Percentiles rank a stretch among this genome's conserved stretches.
These are phyloP conservation scores for Fusarium euwallaceae DNA, from an alignment of 2,329 filamentous ascomycete species.

Conservation along the genomic window DNA sequence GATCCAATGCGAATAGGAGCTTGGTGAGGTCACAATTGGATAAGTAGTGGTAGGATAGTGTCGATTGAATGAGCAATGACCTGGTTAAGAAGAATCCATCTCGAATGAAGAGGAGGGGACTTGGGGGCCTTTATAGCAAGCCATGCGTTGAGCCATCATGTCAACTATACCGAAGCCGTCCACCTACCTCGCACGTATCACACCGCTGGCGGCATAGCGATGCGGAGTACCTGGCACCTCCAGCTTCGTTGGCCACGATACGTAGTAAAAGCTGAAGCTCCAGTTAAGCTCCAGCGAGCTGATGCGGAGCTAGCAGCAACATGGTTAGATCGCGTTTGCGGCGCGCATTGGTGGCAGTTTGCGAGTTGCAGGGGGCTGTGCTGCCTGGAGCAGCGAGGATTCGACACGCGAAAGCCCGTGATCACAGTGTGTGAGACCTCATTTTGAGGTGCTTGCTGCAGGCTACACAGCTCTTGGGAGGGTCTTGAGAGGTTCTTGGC, in stretches of 20 bases:
- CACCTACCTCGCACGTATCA: background rate
- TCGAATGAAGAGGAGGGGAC: conserved; percentile 2
- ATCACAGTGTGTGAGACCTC: conserved; percentile 14
- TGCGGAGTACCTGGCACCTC: conserved; percentile 7
- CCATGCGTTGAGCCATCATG: conserved; percentile 21
- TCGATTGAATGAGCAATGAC: background rate
- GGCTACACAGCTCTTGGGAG: background rate
- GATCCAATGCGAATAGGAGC: background rate
- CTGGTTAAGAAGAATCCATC: background rate
- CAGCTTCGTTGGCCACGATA: background rate
- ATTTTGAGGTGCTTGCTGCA: background rate
- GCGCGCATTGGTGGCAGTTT: conserved; percentile 23
- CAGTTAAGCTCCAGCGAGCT: conserved; percentile 9
- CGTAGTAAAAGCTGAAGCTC: background rate
- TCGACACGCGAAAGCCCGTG: conserved; percentile 45
- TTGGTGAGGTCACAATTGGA: background rate
- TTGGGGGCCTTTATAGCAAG: conserved; percentile 38
- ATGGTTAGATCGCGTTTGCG: conserved; percentile 29
- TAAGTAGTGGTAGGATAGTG: background rate
- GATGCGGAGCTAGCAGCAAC: conserved; percentile 17
- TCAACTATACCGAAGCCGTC: conserved; percentile 15
- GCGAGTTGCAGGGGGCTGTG: conserved; percentile 30
- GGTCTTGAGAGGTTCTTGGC: background rate
- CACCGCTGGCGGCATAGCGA: conserved; percentile 9
- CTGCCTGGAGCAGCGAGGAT: conserved; percentile 40